Evolutionary conservation across 2,329 filamentous ascomycete species (phyloP).

Genomic region (Emergomyces orientalis): DNA sequence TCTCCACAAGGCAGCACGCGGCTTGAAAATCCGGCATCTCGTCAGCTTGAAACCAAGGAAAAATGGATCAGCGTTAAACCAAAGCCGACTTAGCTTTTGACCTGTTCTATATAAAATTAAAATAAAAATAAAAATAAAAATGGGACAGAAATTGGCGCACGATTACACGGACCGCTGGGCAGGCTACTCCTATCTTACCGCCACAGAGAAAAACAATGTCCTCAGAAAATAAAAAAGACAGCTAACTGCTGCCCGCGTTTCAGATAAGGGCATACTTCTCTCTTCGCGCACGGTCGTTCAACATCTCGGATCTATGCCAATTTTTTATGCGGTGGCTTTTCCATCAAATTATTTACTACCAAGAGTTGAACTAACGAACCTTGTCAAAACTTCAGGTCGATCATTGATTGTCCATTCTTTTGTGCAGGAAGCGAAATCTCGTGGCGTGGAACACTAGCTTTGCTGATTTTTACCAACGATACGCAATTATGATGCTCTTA

Average conservation of each 20-base stretch:
- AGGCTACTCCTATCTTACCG: neutral
- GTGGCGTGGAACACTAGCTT: neutral
- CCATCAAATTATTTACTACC: neutral
- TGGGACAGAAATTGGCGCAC: neutral
- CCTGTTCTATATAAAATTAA: no score
- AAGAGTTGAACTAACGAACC: neutral
- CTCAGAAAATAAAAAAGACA: neutral
- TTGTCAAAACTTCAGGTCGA: neutral
- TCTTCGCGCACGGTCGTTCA: neutral
- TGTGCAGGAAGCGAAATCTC: neutral
- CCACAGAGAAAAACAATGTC: neutral
- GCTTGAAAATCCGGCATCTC: neutral
- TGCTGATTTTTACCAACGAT: neutral
- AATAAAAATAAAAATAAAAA: no score
- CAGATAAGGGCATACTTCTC: neutral
- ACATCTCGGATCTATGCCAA: neutral
- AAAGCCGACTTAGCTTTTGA: neutral
- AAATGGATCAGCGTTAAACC: neutral
- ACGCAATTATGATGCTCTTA: neutral
- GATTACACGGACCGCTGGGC: neutral
- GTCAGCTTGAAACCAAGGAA: neutral
- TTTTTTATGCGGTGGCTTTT: neutral
- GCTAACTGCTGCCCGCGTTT: neutral
- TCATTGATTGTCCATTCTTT: neutral
- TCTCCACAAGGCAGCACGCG: neutral